Percentiles rank a stretch among this genome's conserved stretches.
phyloP scores from a whole-genome alignment of 371 early-diverging fungal genomes.

The Mortierella sp. region DNA sequence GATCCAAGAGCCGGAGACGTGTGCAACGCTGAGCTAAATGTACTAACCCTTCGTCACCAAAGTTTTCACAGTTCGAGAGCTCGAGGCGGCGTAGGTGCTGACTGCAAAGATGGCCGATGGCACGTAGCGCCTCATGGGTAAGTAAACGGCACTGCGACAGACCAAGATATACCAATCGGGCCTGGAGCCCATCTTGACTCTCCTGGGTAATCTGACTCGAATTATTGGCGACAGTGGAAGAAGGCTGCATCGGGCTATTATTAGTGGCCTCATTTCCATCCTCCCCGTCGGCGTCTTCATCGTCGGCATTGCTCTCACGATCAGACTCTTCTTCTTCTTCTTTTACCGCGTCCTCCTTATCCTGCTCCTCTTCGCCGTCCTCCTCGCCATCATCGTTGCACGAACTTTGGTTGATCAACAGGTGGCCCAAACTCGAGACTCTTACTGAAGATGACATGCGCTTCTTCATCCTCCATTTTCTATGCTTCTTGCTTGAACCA shows the following conservation, averaged over 20 bases:
- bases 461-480: constrained; percentile 25
- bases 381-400: constrained; percentile 22
- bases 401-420: constrained; percentile 34
- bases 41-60: constrained; percentile 65
- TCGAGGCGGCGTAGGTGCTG: constrained; percentile 62
- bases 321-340: constrained; percentile 41
- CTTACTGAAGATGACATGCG: constrained; percentile 29
- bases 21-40: constrained; percentile 59
- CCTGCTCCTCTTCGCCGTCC: constrained; percentile 16
- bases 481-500: constrained; percentile 28
- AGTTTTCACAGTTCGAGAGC: constrained; percentile 61
- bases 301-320: constrained; percentile 23
- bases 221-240: not conserved
- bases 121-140: constrained; percentile 59
- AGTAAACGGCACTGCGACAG: constrained; percentile 64
- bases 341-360: constrained; percentile 6
- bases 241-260: not conserved
- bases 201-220: not conserved
- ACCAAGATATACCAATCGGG: constrained; percentile 60
- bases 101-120: constrained; percentile 56
- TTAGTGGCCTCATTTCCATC: constrained; percentile 6
- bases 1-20: constrained; percentile 60
- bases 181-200: constrained; percentile 22
- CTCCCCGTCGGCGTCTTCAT: constrained; percentile 10
- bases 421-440: constrained; percentile 36